Base-by-base conservation (phyloP, 2,329 filamentous ascomycete species). In the Verticillium longisporum region DNA sequence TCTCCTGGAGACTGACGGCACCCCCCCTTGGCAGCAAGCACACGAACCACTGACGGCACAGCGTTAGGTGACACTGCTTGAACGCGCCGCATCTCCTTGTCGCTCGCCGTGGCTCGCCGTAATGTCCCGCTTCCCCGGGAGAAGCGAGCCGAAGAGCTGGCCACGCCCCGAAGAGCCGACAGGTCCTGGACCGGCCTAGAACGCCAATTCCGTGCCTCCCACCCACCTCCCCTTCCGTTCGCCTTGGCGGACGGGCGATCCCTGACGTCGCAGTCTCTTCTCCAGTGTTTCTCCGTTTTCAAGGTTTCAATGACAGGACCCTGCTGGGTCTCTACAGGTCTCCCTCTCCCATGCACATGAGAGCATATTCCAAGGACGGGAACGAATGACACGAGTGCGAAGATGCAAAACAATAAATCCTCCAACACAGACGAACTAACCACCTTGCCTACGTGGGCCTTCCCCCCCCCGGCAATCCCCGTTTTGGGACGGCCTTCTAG, bases 101-200 rank as follows among this genome's bases (percentile, higher is more conserved):
- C 13, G 34, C 9, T 26, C n/a, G 21, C 9, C 45, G 15, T 50
- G 2, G 11, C 38, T 21, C n/a, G 10, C 45, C n/a, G 9, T 26
- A 6, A 11, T 1, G n/a, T 6, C n/a, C n/a, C 45, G n/a, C 45
- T n/a, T n/a, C n/a, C 45, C 56, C 36, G n/a, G 37, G 33, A 26
- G 56, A 50, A 26, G 37, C 56, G 56, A 58, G 56, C 56, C 56
- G 56, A 58, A 32, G 36, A 37, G 32, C 56, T 41, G 34, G 18
- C 32, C 45, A 15, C 56, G 37, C 45, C 37, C 38, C 37, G 56
- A 41, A 58, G 21, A 58, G 56, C 56, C 56, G 56, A 36, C 56
- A 58, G n/a, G 18, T 38, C 56, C 37, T 58, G 37, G 56, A 58
- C 56, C 56, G 38, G 56, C 56, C 56, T 58, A 58, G 56, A 58